A percentile compares a stretch with the other conserved stretches of the same genome.
Evolutionary conservation across 345 rosid species (phyloP).

Genomic region (Eucalyptus regnans): DNA sequence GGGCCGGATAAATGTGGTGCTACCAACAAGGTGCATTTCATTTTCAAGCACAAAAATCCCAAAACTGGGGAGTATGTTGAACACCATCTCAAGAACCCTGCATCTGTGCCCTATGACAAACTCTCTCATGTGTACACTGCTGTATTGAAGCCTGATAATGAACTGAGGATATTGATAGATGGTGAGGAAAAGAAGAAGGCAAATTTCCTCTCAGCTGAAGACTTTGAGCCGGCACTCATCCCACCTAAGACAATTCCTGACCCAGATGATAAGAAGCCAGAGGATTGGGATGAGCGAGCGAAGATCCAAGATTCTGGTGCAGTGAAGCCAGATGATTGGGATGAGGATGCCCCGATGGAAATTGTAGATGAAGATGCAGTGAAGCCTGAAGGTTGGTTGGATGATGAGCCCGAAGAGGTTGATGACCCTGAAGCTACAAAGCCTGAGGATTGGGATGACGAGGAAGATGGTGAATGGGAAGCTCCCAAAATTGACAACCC

Average conservation of each 20-base stretch:
- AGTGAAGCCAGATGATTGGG: conserved; percentile 50
- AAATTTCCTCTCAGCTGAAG: conserved; percentile 28
- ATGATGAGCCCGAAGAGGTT: conserved; percentile 43
- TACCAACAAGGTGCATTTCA: conserved; percentile 52
- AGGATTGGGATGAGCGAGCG: conserved; percentile 45
- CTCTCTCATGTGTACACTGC: conserved; percentile 53
- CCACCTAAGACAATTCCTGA: conserved; percentile 45
- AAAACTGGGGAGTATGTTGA: conserved; percentile 36
- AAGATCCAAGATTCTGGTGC: conserved; percentile 36
- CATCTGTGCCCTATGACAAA: conserved; percentile 35
- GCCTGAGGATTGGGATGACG: conserved; percentile 61
- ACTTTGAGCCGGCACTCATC: conserved; percentile 41
- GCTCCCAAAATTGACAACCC: conserved; percentile 40
- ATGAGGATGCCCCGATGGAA: conserved; percentile 41
- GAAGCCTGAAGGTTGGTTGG: conserved; percentile 59
- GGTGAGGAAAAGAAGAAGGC: conserved; percentile 46
- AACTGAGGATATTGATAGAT: conserved; percentile 27
- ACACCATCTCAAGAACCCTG: conserved; percentile 42
- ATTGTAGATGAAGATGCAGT: conserved; percentile 37
- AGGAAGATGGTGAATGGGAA: conserved; percentile 61
- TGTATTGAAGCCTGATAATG: conserved; percentile 27
- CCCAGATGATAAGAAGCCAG: conserved; percentile 43
- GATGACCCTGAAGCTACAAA: conserved; percentile 51
- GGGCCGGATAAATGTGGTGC: conserved; percentile 55
- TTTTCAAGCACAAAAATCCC: conserved; percentile 42